Evolutionary conservation across 805 yeast genomes (phyloP).

Genomic region (Starmerella vaccinii): DNA sequence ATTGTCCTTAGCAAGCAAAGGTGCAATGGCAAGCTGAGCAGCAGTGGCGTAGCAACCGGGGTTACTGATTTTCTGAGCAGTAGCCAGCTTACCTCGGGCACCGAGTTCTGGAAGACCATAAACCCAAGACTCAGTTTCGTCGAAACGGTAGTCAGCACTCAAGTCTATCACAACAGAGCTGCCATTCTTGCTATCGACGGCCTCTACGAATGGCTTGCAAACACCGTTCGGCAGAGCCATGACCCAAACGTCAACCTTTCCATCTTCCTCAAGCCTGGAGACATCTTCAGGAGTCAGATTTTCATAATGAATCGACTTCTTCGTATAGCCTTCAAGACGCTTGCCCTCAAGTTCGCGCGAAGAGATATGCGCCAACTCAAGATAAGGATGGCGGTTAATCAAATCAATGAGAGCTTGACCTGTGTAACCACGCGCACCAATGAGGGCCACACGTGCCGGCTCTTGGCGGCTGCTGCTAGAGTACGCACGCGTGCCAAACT

Average conservation of each 20-base stretch:
- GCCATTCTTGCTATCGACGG: slow-evolving; percentile 38
- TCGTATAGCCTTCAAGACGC: slow-evolving; percentile 76
- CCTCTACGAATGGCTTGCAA: slow-evolving; percentile 48
- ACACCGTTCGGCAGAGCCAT: slow-evolving; percentile 99
- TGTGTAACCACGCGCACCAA: slow-evolving; percentile 97
- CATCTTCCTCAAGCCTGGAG: slow-evolving; percentile 58
- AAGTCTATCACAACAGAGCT: slow-evolving; percentile 77
- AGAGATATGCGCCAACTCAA: slow-evolving; percentile 86
- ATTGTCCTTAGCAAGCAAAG: slow-evolving; percentile 36
- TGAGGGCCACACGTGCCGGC: slow-evolving; percentile 78
- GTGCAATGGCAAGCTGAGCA: slow-evolving; percentile 86
- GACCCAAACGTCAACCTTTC: slow-evolving; percentile 90
- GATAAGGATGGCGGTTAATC: slow-evolving; percentile 76
- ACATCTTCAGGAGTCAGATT: slow-evolving; percentile 84
- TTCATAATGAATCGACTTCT: slow-evolving; percentile 66
- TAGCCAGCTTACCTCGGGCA: slow-evolving; percentile 52
- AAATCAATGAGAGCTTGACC: slow-evolving; percentile 86
- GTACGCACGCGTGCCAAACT: slow-evolving; percentile 24
- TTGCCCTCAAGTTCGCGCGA: slow-evolving; percentile 90
- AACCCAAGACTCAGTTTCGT: slow-evolving; percentile 74
- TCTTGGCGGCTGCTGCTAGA: slow-evolving; percentile 24
- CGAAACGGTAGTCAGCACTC: slow-evolving; percentile 94
- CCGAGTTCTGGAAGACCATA: slow-evolving; percentile 93
- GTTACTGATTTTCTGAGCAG: slow-evolving; percentile 76
- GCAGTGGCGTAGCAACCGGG: slow-evolving; percentile 99